Base-by-base conservation (phyloP, 2,329 filamentous ascomycete species). In the Colletotrichum sp. region DNA sequence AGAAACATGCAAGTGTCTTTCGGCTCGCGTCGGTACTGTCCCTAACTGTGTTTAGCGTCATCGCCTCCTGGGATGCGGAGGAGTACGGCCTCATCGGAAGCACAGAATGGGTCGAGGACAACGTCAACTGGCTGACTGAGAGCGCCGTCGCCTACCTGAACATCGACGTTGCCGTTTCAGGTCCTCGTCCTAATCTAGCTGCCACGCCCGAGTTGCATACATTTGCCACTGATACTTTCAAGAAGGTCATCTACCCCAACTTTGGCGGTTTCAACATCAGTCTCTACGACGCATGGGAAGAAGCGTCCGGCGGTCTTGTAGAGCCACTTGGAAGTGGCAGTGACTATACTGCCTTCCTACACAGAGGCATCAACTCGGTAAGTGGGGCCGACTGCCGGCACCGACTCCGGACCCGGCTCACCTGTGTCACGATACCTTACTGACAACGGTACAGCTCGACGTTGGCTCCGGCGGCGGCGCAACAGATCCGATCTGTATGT, bases 51-150 rank as follows among this genome's bases (percentile, higher is more conserved):
- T 18, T 1, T 5, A 93, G 96, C 69, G 93, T 96, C 13, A 92
- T 97, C 75, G 93, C 92, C 2, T 88, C 85, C 1, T 94, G 91
- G 91, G 92, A 94, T 76, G 92, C 89, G 0, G 92, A 94, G 81
- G 95, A 97, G 82, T 96, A 96, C 78, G 94, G 93, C 0, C 85
- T 97, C 1, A 82, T 97, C 9, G 95, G 95, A 2, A 95, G 92
- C 5, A 96, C 94, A 0, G 95, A 97, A 79, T 97, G 94, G 93
- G 94, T 97, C 0, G 94, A 97, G 79, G 94, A 97, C 72, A 92
- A 94, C 73, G 82, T 95, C 2, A 91, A 93, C 1, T 97, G 94
- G 94, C 88, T 97, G 2, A 90, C 88, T 0, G 87, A 90, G 18
- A 90, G 92, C 0, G 91, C 93, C 9, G 89, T 97, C 65, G 90